Percentiles rank a stretch among this genome's conserved stretches.
Conservation (phyloP, 176 grass and related monocot species). For the Hsuehochloa calcarea region DNA sequence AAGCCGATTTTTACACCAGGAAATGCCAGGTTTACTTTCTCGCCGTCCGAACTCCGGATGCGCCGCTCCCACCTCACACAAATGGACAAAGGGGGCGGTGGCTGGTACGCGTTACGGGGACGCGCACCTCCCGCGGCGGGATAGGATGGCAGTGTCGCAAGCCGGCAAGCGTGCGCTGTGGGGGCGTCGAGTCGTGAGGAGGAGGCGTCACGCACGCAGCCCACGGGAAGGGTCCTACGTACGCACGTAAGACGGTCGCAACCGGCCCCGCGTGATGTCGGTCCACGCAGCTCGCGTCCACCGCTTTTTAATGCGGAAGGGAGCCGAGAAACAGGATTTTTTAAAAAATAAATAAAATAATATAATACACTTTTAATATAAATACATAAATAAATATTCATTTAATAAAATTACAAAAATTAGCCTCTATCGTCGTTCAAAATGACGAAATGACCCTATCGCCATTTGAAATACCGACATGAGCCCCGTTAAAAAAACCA, state of each 20-base stretch:
- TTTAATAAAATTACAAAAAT: too few relatives aligned
- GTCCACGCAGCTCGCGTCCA: slow-evolving; percentile 24
- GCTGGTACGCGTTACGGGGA: slow-evolving; percentile 3
- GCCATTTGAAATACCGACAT: too few relatives aligned
- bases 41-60: background rate
- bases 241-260: background rate
- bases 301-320: slow-evolving; percentile 29
- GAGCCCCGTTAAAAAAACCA: too few relatives aligned
- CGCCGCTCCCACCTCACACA: background rate
- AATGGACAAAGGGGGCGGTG: slow-evolving; percentile 8
- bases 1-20: background rate
- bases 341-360: too few relatives aligned
- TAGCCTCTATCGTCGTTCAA: too few relatives aligned
- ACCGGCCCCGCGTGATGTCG: slow-evolving; percentile 23
- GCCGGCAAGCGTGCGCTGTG: slow-evolving; percentile 35
- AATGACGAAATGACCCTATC: too few relatives aligned
- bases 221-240: background rate
- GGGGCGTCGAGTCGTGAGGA: background rate
- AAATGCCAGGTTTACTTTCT: background rate
- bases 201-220: slow-evolving; percentile 5
- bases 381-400: too few relatives aligned
- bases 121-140: background rate
- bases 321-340: background rate
- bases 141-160: slow-evolving; percentile 16
- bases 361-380: too few relatives aligned